phyloP scores from a whole-genome alignment of 805 yeast species.

The Citeromyces matritensis region DNA sequence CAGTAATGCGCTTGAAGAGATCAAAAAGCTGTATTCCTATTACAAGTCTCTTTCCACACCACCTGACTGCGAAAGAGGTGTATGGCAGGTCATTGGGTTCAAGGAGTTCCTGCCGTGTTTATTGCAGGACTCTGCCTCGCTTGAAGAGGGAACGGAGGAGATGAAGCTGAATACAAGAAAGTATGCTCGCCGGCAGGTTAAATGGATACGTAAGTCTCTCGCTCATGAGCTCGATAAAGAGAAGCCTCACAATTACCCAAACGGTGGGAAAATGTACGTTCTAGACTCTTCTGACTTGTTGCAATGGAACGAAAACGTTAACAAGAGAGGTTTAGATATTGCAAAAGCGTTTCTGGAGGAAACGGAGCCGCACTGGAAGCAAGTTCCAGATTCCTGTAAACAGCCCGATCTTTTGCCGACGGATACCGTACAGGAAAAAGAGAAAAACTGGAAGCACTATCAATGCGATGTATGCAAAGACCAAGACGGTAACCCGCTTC shows the following conservation, averaged over 20 bases:
- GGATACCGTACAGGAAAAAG: not conserved
- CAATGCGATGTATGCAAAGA: slow-evolving; percentile 54
- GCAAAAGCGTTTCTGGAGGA: slow-evolving; percentile 15
- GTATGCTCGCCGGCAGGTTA: slow-evolving; percentile 78
- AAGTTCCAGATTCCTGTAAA: slow-evolving; percentile 2
- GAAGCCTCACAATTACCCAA: slow-evolving; percentile 22
- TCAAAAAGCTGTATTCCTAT: slow-evolving; percentile 36
- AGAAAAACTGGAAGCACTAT: slow-evolving; percentile 44
- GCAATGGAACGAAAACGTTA: slow-evolving; percentile 45
- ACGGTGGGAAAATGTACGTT: slow-evolving; percentile 52
- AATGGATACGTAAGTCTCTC: slow-evolving; percentile 73
- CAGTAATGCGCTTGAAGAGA: slow-evolving; percentile 57
- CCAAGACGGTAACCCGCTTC: slow-evolving; percentile 30
- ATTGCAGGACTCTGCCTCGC: slow-evolving; percentile 1
- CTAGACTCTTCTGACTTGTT: slow-evolving; percentile 65
- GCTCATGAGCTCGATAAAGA: slow-evolving; percentile 43
- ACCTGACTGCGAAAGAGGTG: slow-evolving; percentile 54
- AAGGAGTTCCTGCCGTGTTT: slow-evolving; percentile 65
- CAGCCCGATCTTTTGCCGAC: slow-evolving; percentile 1
- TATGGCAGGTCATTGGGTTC: slow-evolving; percentile 93
- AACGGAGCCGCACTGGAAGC: slow-evolving; percentile 1
- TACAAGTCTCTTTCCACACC: slow-evolving; percentile 17
- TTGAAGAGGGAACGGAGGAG: slow-evolving; percentile 36
- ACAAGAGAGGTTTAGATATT: slow-evolving; percentile 35
- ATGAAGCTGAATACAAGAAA: slow-evolving; percentile 81